Conservation (phyloP, 1,284 basidiomycete species). For the Afroboletus lepidellus region DNA sequence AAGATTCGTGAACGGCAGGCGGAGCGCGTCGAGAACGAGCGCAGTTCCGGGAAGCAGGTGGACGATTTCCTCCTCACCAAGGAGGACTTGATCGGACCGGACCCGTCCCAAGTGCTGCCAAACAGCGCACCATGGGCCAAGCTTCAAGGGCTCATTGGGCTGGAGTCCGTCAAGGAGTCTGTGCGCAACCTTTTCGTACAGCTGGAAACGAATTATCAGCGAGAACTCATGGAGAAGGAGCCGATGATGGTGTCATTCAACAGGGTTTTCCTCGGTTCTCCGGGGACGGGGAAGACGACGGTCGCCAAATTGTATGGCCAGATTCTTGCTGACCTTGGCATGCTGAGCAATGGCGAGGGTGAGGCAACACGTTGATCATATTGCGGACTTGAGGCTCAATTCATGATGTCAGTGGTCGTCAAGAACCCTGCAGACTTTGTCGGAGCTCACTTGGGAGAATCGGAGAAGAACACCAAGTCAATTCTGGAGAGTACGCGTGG, state of each 20-base stretch:
- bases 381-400: neutral
- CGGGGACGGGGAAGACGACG: slow-evolving; percentile 68
- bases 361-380: slow-evolving; percentile 2
- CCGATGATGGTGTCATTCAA: slow-evolving; percentile 57
- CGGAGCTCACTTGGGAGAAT: slow-evolving; percentile 53
- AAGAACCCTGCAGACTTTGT: slow-evolving; percentile 70
- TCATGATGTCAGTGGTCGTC: slow-evolving; percentile 46
- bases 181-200: slow-evolving; percentile 47
- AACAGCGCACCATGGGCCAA: slow-evolving; percentile 50
- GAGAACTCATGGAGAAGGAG: slow-evolving; percentile 55
- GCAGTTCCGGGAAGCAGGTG: slow-evolving; percentile 4
- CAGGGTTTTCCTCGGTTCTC: slow-evolving; percentile 60
- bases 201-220: slow-evolving; percentile 53
- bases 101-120: slow-evolving; percentile 49
- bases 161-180: slow-evolving; percentile 55
- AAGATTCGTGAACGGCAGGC: slow-evolving; percentile 47
- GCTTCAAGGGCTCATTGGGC: slow-evolving; percentile 53
- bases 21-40: slow-evolving; percentile 15
- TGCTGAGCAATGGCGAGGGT: slow-evolving; percentile 71
- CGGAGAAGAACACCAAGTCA: slow-evolving; percentile 60
- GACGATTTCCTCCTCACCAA: slow-evolving; percentile 21
- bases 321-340: slow-evolving; percentile 55
- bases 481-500: slow-evolving; percentile 57
- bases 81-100: slow-evolving; percentile 52
- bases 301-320: slow-evolving; percentile 64